phyloP scores from a whole-genome alignment of 148 eudicot genomes.

The Chenopodium berlandieri region DNA sequence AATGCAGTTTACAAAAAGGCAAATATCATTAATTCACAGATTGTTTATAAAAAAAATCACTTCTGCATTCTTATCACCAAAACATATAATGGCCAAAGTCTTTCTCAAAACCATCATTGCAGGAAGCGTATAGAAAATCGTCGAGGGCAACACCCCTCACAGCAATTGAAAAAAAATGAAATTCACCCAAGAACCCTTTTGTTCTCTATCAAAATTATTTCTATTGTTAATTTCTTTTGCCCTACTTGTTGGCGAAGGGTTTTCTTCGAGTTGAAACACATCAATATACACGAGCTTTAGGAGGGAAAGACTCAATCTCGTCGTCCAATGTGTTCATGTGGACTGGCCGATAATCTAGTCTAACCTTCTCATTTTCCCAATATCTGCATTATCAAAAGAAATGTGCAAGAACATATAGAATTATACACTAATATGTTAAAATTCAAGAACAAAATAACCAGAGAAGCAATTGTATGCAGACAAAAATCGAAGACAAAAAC shows the following conservation, averaged over 20 bases:
- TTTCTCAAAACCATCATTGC: constrained; percentile 24
- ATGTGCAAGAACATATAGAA: not conserved
- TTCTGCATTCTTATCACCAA: constrained; percentile 4
- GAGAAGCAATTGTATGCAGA: not conserved
- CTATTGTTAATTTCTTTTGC: not conserved
- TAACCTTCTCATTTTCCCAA: constrained; percentile 87
- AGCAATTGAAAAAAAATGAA: constrained; percentile 22
- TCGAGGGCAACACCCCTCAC: constrained; percentile 16
- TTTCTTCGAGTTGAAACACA: not conserved
- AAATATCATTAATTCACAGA: constrained; percentile 14
- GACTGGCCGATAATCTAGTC: constrained; percentile 80
- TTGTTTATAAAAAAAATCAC: constrained; percentile 14
- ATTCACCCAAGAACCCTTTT: not conserved
- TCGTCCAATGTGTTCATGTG: constrained; percentile 89
- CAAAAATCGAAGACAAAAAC: not conserved
- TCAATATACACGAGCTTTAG: constrained; percentile 88
- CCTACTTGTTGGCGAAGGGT: not conserved
- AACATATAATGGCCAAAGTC: constrained; percentile 14
- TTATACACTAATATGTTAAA: not conserved
- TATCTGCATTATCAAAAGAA: constrained; percentile 40
- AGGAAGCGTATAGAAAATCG: constrained; percentile 10
- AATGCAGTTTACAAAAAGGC: constrained; percentile 14
- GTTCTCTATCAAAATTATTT: constrained; percentile 15
- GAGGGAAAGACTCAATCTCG: constrained; percentile 84
- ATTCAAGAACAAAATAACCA: not conserved